These are phyloP conservation scores for Sonneratia caseolaris DNA, from an alignment of 345 rosid genomes.

Conservation along the genomic window DNA sequence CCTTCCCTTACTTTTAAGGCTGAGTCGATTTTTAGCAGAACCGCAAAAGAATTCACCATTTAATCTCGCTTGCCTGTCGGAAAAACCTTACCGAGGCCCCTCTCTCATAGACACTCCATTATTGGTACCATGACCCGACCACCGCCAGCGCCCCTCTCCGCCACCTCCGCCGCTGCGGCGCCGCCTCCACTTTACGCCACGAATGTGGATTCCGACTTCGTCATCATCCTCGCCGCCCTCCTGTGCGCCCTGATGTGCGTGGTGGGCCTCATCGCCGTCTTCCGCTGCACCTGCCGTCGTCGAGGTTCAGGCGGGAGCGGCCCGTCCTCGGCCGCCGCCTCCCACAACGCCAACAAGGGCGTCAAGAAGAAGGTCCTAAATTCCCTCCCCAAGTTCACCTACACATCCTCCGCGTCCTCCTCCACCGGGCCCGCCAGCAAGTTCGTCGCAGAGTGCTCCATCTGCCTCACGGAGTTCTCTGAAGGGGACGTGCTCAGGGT, in stretches of 20 bases:
- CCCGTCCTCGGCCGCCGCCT: neutral
- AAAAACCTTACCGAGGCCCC: neutral
- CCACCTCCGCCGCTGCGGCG: slow-evolving; percentile 3
- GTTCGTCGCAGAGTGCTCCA: slow-evolving; percentile 28
- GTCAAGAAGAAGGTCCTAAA: slow-evolving; percentile 58
- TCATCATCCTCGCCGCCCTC: slow-evolving; percentile 55
- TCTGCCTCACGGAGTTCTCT: slow-evolving; percentile 27
- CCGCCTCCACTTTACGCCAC: slow-evolving; percentile 36
- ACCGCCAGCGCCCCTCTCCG: neutral
- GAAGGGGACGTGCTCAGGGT: slow-evolving; percentile 31
- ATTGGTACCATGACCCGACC: neutral
- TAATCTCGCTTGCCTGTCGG: neutral
- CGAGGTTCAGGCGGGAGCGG: slow-evolving; percentile 6
- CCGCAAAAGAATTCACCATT: neutral
- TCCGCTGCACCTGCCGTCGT: slow-evolving; percentile 55
- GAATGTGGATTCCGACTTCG: slow-evolving; percentile 42
- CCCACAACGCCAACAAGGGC: slow-evolving; percentile 32
- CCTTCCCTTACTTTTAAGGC: too few species aligned
- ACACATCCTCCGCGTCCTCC: slow-evolving; percentile 19
- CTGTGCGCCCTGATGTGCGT: slow-evolving; percentile 66
- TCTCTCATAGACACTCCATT: neutral
- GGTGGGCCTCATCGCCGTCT: slow-evolving; percentile 53
- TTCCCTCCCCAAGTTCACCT: slow-evolving; percentile 53
- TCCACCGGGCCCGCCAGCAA: slow-evolving; percentile 2
- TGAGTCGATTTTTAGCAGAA: too few species aligned